phyloP scores from a whole-genome alignment of 2,329 filamentous ascomycete species.

The Chrysosporium queenslandicum region DNA sequence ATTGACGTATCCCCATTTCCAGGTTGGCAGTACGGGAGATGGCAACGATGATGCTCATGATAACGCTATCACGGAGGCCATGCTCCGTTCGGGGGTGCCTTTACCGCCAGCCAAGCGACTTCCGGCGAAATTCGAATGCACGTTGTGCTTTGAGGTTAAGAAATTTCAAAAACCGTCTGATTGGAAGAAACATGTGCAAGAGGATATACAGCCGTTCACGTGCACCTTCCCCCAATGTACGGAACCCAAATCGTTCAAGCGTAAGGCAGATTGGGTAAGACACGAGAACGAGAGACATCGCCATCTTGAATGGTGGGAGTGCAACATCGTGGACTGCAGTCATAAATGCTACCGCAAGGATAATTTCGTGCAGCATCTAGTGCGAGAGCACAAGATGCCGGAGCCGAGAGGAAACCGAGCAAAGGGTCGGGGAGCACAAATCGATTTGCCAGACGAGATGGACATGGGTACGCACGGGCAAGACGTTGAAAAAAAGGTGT shows the following conservation, averaged over 20 bases:
- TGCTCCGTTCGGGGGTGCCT: slow-evolving; percentile 71
- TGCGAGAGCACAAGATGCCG: slow-evolving; percentile 76
- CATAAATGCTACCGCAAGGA: slow-evolving; percentile 80
- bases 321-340: slow-evolving; percentile 66
- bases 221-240: slow-evolving; percentile 78
- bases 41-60: slow-evolving; percentile 58
- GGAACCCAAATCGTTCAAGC: slow-evolving; percentile 84
- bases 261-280: slow-evolving; percentile 90
- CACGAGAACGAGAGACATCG: slow-evolving; percentile 89
- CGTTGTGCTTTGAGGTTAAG: slow-evolving; percentile 74
- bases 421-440: slow-evolving; percentile 52
- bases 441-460: slow-evolving; percentile 23
- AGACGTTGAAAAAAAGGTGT: slow-evolving; percentile 52
- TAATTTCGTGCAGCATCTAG: slow-evolving; percentile 86
- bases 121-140: slow-evolving; percentile 82
- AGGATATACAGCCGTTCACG: slow-evolving; percentile 86
- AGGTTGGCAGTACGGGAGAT: slow-evolving; percentile 43
- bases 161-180: slow-evolving; percentile 85
- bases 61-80: slow-evolving; percentile 57
- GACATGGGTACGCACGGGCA: slow-evolving; percentile 22
- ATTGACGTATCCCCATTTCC: slow-evolving; percentile 44
- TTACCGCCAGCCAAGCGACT: slow-evolving; percentile 66
- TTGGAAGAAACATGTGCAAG: slow-evolving; percentile 94
- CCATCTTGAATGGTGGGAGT: slow-evolving; percentile 84
- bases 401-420: slow-evolving; percentile 69